Percentiles rank a stretch among this genome's conserved stretches.
Evolutionary conservation across 2,329 filamentous ascomycete species (phyloP).

Genomic region (Pyrenochaeta sp.): DNA sequence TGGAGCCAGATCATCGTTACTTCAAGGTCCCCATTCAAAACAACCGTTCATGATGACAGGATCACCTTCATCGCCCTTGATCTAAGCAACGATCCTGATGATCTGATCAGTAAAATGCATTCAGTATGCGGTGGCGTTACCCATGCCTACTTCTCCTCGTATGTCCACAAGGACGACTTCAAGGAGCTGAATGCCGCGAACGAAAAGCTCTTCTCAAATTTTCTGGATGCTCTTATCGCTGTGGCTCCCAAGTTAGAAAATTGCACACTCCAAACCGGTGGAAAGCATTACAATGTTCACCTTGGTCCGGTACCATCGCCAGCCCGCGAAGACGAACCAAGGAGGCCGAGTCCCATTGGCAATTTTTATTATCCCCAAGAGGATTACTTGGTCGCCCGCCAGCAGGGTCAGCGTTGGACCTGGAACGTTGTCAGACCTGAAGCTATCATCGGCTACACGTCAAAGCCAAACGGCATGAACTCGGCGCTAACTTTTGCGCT

Average conservation of each 20-base stretch:
- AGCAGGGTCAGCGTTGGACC: slow-evolving; percentile 1
- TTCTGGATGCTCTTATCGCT: slow-evolving; percentile 4
- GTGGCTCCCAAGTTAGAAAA: slow-evolving; percentile 3
- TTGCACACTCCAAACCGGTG: slow-evolving; percentile 11
- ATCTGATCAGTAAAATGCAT: slow-evolving; percentile 5
- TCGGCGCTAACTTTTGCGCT: slow-evolving; percentile 8
- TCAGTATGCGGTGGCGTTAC: slow-evolving; percentile 5
- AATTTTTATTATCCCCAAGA: slow-evolving; percentile 17
- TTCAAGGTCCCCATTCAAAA: slow-evolving; percentile 10
- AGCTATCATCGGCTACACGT: slow-evolving; percentile 10
- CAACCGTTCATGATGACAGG: slow-evolving; percentile 6
- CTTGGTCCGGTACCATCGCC: slow-evolving; percentile 8
- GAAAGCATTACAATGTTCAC: slow-evolving; percentile 13
- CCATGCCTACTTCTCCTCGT: slow-evolving; percentile 16
- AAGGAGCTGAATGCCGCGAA: slow-evolving; percentile 4
- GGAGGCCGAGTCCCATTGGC: neutral
- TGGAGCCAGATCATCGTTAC: slow-evolving; percentile 14
- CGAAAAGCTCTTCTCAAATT: slow-evolving; percentile 6
- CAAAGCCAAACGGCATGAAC: slow-evolving; percentile 10
- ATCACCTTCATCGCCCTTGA: slow-evolving; percentile 11
- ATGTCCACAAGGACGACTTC: slow-evolving; percentile 14
- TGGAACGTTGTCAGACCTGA: slow-evolving; percentile 11
- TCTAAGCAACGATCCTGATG: neutral
- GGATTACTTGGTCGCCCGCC: slow-evolving; percentile 6
- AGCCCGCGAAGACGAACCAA: slow-evolving; percentile 4